Evolutionary conservation across 148 eudicot species (phyloP).

Genomic region (Camellia sinensis): DNA sequence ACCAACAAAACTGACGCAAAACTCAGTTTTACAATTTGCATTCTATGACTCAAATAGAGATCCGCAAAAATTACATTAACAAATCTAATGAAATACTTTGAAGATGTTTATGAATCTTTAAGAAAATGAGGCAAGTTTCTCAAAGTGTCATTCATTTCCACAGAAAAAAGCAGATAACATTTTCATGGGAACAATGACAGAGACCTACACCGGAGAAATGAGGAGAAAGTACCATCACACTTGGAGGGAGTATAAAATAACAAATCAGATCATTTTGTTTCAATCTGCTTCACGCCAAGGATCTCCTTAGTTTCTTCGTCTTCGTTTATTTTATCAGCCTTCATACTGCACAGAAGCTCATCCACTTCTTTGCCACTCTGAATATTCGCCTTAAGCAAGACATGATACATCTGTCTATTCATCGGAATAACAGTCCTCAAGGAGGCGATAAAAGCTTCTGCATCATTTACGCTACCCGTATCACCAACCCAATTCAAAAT

Average conservation of each 20-base stretch:
- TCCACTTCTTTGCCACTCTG: slow-evolving; percentile 49
- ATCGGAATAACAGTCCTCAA: slow-evolving; percentile 44
- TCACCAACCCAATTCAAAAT: slow-evolving; percentile 57
- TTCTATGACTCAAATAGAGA: too few species aligned
- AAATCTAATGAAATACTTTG: not conserved
- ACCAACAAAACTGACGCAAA: too few species aligned
- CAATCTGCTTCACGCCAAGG: slow-evolving; percentile 27
- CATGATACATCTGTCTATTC: slow-evolving; percentile 57
- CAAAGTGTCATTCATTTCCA: not conserved
- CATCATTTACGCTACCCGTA: slow-evolving; percentile 48
- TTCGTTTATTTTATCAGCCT: slow-evolving; percentile 42
- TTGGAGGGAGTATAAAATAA: not conserved
- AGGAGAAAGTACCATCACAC: not conserved
- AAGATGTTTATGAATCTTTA: not conserved
- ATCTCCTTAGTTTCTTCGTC: slow-evolving; percentile 51
- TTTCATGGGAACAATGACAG: not conserved
- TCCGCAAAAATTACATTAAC: not conserved
- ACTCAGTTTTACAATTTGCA: too few species aligned
- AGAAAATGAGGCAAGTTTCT: not conserved
- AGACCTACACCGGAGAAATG: not conserved
- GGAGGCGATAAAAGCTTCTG: slow-evolving; percentile 45
- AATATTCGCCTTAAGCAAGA: slow-evolving; percentile 45
- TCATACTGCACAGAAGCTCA: slow-evolving; percentile 46
- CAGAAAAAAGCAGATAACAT: not conserved
- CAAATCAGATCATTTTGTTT: slow-evolving; percentile 6